Conservation (phyloP, 2,329 filamentous ascomycete genomes). For the Calycina marina region DNA sequence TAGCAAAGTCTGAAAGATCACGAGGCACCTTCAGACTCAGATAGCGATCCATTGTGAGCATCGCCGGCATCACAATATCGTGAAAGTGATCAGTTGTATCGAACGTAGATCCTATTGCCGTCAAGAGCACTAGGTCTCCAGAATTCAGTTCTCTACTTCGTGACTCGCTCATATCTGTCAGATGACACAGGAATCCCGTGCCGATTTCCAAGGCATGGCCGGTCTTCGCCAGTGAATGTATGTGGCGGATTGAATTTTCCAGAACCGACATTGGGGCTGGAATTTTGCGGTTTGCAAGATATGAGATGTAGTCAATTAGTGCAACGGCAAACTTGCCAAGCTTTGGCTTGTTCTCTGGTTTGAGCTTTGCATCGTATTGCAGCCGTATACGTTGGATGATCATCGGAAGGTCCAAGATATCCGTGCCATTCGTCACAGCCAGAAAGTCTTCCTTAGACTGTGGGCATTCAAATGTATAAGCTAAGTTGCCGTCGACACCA, state of each 20-base stretch:
- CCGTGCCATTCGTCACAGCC: slow-evolving; percentile 44
- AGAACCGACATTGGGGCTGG: slow-evolving; percentile 50
- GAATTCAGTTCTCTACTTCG: slow-evolving; percentile 38
- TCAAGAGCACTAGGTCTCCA: slow-evolving; percentile 72
- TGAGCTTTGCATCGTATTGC: slow-evolving; percentile 79
- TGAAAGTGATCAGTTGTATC: slow-evolving; percentile 97
- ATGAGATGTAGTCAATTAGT: slow-evolving; percentile 47
- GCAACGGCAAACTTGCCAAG: slow-evolving; percentile 52
- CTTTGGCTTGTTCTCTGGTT: slow-evolving; percentile 71
- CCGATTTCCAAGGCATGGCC: slow-evolving; percentile 62
- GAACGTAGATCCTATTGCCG: slow-evolving; percentile 71
- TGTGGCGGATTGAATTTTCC: slow-evolving; percentile 73
- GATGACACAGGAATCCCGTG: slow-evolving; percentile 59
- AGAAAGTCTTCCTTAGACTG: slow-evolving; percentile 62
- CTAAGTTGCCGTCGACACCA: slow-evolving; percentile 39
- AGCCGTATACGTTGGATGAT: slow-evolving; percentile 83
- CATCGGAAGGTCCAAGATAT: slow-evolving; percentile 52
- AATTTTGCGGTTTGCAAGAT: slow-evolving; percentile 28
- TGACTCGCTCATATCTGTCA: slow-evolving; percentile 38
- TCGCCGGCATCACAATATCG: slow-evolving; percentile 79
- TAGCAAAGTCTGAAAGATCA: slow-evolving; percentile 49
- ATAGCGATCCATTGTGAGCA: slow-evolving; percentile 71
- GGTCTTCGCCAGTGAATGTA: slow-evolving; percentile 82
- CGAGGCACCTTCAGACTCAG: slow-evolving; percentile 63
- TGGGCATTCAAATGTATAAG: slow-evolving; percentile 79